A percentile compares a stretch with the other conserved stretches of the same genome.
Evolutionary conservation across 148 eudicot genomes (phyloP).

Genomic region (Chenopodium berlandieri): DNA sequence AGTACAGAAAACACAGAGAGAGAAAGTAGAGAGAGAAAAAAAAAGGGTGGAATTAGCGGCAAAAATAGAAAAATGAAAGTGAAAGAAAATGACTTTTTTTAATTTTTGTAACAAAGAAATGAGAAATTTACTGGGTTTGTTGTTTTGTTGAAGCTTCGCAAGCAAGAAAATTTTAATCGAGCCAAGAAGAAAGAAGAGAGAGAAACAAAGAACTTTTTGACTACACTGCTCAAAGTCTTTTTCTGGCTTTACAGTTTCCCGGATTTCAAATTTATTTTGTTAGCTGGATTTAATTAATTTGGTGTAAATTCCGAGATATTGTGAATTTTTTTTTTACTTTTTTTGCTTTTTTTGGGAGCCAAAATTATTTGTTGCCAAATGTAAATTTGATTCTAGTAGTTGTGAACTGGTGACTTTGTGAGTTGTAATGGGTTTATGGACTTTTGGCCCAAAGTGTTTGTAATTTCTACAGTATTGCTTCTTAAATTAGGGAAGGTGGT

Average conservation of each 20-base stretch:
- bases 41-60: constrained; percentile 35
- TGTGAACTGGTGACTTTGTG: neutral
- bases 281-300: constrained; percentile 13
- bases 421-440: neutral
- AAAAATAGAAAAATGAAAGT: constrained; percentile 32
- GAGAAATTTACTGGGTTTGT: neutral
- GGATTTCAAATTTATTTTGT: constrained; percentile 28
- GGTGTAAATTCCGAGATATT: constrained; percentile 25
- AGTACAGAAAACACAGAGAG: neutral
- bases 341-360: neutral
- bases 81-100: constrained; percentile 17
- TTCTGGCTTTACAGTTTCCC: constrained; percentile 18
- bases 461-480: too few relatives aligned
- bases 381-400: neutral
- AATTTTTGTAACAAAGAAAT: neutral
- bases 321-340: neutral
- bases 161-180: constrained; percentile 33
- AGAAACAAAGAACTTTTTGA: constrained; percentile 22
- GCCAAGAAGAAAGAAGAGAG: neutral
- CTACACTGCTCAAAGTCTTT: constrained; percentile 22
- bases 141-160: constrained; percentile 26
- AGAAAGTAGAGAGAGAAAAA: neutral
- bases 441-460: neutral
- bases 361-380: constrained; percentile 9
- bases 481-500: too few relatives aligned